Conservation (phyloP, 2,329 filamentous ascomycete species). For the Nannizziopsis arthrosporioides region DNA sequence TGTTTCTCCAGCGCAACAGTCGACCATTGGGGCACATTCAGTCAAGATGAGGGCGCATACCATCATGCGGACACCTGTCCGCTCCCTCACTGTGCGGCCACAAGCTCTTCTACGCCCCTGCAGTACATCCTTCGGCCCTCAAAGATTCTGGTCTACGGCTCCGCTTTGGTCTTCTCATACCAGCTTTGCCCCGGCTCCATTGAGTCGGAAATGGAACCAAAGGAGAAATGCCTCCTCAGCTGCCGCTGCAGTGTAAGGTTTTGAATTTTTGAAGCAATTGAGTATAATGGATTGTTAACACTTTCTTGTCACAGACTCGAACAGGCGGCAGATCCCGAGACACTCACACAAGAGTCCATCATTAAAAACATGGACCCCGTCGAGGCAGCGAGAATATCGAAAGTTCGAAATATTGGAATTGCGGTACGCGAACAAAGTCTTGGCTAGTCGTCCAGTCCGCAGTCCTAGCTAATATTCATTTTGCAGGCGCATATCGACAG, state of each 20-base stretch:
- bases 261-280: not conserved
- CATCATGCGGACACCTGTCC: slow-evolving; percentile 31
- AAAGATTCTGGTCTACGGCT: slow-evolving; percentile 31
- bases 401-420: slow-evolving; percentile 94
- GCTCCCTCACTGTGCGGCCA: slow-evolving; percentile 28
- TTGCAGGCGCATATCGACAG: slow-evolving; percentile 79
- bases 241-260: slow-evolving; percentile 34
- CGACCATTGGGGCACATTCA: not conserved
- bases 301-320: slow-evolving; percentile 37
- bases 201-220: slow-evolving; percentile 34
- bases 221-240: slow-evolving; percentile 33
- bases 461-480: slow-evolving; percentile 10
- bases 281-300: slow-evolving; percentile 5
- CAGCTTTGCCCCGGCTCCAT: slow-evolving; percentile 26
- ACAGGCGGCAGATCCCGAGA: slow-evolving; percentile 46
- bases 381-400: slow-evolving; percentile 65
- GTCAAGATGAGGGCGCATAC: slow-evolving; percentile 31
- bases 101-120: slow-evolving; percentile 26
- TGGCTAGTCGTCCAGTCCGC: not conserved
- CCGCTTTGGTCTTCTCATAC: slow-evolving; percentile 25
- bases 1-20: not conserved
- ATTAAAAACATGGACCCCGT: slow-evolving; percentile 69
- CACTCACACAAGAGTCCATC: slow-evolving; percentile 52
- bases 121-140: slow-evolving; percentile 27
- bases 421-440: slow-evolving; percentile 50